Base-by-base conservation (phyloP, 257 asterid species). In the Solanum virginianum region DNA sequence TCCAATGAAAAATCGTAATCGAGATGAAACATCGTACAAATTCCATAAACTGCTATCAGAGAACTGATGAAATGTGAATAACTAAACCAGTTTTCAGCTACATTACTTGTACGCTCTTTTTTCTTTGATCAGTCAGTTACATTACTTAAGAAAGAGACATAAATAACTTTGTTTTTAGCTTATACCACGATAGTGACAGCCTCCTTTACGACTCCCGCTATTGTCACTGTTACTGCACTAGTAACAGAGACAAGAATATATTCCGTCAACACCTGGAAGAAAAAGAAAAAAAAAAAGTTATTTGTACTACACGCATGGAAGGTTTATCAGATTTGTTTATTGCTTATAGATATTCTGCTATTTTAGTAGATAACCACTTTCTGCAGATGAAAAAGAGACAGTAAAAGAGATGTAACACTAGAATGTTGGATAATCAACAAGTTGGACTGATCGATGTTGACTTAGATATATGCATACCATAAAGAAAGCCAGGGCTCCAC, bases 181-280 rank as follows among this genome's bases (percentile, higher is more conserved):
- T 84, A 66, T 95, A 97, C 99, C 99, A 93, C 82, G 84, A 97
- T 95, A 63, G 99, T 97, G 24, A 97, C 99, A 74, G 99, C 99
- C 88, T 97, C 99, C 92, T 97, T 95, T 88, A 97, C 99, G 85
- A 97, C 98, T 88, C 99, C 99, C 10, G 99, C 99, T 85, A 97
- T 97, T 60, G 99, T 97, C 69, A 97, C 97, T 32, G 99, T 97
- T 81, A 97, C 98, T 10, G 99, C 99, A 92, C 99, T 97, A 26
- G 99, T 95, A 51, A 95, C 94, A 4, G 99, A 97, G 49, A 97
- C 91, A 29, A 97, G 99, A 89, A 97, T 86, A 81, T 92, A 97
- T 86, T 97, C 99, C 1, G 99, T 95, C 88, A 97, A 89, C 68
- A 97, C 99, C 99, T 97, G 98, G 91, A 91, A 81, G 15, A 59